Evolutionary conservation across 2,329 filamentous ascomycete genomes (phyloP).

Genomic region (Diaporthe longicolla): DNA sequence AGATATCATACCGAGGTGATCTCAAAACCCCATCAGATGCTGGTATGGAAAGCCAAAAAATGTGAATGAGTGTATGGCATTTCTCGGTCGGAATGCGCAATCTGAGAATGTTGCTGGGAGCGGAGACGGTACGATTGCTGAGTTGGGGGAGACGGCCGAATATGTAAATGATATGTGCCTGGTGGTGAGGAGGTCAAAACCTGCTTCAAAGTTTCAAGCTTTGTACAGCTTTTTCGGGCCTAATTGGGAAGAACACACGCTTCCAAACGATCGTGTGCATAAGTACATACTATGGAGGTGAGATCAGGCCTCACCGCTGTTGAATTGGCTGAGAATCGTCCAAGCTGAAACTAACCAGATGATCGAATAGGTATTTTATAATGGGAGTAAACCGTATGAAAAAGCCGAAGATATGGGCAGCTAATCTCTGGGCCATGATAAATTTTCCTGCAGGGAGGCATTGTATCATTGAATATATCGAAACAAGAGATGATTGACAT

Average conservation of each 20-base stretch:
- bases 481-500: background rate
- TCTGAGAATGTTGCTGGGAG: background rate
- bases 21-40: background rate
- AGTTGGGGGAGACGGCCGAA: constrained; percentile 19
- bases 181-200: constrained; percentile 4
- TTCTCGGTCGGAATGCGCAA: background rate
- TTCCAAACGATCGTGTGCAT: constrained; percentile 15
- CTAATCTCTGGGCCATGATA: background rate
- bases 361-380: background rate
- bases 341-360: background rate
- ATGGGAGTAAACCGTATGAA: constrained; percentile 16
- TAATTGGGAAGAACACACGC: constrained; percentile 12
- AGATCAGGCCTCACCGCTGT: no score
- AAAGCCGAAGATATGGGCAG: background rate
- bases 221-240: background rate
- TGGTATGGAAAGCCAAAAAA: background rate
- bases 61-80: background rate
- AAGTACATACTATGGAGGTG: constrained; percentile 7
- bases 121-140: constrained; percentile 9
- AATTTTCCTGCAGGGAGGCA: no score
- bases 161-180: constrained; percentile 22
- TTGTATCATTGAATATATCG: background rate
- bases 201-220: background rate
- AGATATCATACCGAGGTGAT: background rate
- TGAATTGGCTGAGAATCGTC: background rate